Conservation (phyloP, 2,329 filamentous ascomycete genomes). For the Paramyrothecium sp. region DNA sequence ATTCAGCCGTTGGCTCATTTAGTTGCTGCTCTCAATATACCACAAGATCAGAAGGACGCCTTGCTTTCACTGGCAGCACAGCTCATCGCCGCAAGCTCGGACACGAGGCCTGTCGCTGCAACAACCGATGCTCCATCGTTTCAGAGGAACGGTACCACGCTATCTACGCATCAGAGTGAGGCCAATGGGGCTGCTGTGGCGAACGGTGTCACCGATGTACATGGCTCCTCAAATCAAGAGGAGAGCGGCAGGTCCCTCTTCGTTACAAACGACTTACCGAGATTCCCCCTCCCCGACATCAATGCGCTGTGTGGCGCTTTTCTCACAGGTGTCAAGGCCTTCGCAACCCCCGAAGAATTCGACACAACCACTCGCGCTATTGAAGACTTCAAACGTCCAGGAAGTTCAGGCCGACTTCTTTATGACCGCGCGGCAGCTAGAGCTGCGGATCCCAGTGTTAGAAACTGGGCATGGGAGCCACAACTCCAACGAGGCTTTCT, state of each 20-base stretch:
- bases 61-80: background rate
- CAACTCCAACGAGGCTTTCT: background rate
- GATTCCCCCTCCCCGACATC: background rate
- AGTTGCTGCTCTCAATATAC: background rate
- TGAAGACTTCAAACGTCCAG: background rate
- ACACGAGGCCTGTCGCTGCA: background rate
- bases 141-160: background rate
- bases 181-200: background rate
- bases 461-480: background rate
- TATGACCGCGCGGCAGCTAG: background rate
- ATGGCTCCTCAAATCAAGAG: background rate
- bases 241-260: background rate
- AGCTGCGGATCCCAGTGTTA: background rate
- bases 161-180: background rate
- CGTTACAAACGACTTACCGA: background rate
- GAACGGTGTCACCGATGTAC: background rate
- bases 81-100: background rate
- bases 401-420: background rate
- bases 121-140: background rate
- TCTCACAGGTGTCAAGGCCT: background rate
- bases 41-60: background rate
- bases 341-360: background rate
- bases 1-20: background rate
- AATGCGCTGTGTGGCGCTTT: background rate
- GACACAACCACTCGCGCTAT: background rate